Percentiles rank a stretch among this genome's conserved stretches.
Conservation (phyloP, 148 eudicot genomes). For the Diospyros kaki region DNA sequence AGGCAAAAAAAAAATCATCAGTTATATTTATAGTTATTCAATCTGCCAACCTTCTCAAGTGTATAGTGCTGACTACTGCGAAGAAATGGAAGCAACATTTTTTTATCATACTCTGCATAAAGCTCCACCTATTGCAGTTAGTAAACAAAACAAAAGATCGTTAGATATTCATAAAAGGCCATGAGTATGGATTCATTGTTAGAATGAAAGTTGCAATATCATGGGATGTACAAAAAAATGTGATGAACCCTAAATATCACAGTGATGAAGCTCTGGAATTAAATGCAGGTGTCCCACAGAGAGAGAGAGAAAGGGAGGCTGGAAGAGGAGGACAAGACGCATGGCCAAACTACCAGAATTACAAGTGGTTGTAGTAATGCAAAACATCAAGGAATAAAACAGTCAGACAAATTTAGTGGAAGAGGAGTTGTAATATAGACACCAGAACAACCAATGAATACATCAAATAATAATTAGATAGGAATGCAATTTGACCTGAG, state of each 20-base stretch:
- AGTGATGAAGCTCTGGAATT: neutral
- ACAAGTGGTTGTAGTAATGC: too few relatives aligned
- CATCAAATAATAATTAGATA: too few relatives aligned
- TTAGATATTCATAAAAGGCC: constrained; percentile 3
- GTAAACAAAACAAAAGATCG: constrained; percentile 2
- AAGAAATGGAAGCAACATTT: constrained; percentile 89
- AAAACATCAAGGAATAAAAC: too few relatives aligned
- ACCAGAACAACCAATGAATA: too few relatives aligned
- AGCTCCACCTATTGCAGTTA: constrained; percentile 72
- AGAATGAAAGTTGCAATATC: neutral
- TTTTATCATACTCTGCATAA: constrained; percentile 83
- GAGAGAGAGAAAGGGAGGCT: too few relatives aligned
- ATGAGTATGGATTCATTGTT: too few relatives aligned
- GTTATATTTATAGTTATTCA: neutral
- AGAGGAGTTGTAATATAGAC: too few relatives aligned
- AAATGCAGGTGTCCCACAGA: neutral
- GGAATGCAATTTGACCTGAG: too few relatives aligned
- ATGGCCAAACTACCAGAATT: too few relatives aligned
- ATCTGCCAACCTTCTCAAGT: constrained; percentile 72
- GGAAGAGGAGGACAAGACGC: too few relatives aligned
- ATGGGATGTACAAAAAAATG: neutral
- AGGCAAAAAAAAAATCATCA: constrained; percentile 1
- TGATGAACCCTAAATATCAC: neutral
- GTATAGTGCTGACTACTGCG: constrained; percentile 96
- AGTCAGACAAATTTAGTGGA: too few relatives aligned